A percentile compares a stretch with the other conserved stretches of the same genome.
Conservation (phyloP, 2,329 filamentous ascomycete species). For the Metarhizium brunneum region DNA sequence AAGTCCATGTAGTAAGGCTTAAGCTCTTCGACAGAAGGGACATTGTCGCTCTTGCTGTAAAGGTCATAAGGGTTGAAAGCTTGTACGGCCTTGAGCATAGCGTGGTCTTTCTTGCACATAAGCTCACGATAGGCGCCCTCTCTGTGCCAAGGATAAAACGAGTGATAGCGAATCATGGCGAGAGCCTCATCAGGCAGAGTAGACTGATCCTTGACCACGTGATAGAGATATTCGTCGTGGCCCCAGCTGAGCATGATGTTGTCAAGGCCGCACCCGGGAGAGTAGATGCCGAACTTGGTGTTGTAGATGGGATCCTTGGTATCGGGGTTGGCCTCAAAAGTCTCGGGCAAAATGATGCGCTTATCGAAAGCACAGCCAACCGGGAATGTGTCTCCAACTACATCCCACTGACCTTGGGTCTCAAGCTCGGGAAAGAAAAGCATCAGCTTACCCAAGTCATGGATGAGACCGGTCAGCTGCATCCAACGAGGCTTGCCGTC, state of each 20-base stretch:
- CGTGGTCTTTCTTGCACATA: constrained; percentile 74
- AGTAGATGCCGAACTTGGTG: constrained; percentile 73
- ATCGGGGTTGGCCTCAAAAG: constrained; percentile 72
- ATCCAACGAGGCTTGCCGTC: constrained; percentile 80
- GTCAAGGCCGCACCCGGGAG: constrained; percentile 68
- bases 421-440: constrained; percentile 58
- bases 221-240: constrained; percentile 81
- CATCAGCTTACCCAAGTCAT: constrained; percentile 72
- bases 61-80: constrained; percentile 89
- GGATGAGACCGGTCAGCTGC: constrained; percentile 68
- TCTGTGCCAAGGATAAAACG: constrained; percentile 86
- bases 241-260: constrained; percentile 89
- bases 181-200: constrained; percentile 71
- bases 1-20: constrained; percentile 46
- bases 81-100: constrained; percentile 71
- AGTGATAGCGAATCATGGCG: constrained; percentile 90
- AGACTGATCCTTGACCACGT: constrained; percentile 75
- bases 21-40: constrained; percentile 66
- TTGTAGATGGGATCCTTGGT: constrained; percentile 59
- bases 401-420: constrained; percentile 85
- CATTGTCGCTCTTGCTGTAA: constrained; percentile 82
- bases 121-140: constrained; percentile 72
- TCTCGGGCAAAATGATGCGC: constrained; percentile 71
- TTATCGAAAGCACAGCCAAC: constrained; percentile 68
- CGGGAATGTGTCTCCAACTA: constrained; percentile 79